phyloP scores from a whole-genome alignment of 139 green algal species.

The Ostreobium quekettii region DNA sequence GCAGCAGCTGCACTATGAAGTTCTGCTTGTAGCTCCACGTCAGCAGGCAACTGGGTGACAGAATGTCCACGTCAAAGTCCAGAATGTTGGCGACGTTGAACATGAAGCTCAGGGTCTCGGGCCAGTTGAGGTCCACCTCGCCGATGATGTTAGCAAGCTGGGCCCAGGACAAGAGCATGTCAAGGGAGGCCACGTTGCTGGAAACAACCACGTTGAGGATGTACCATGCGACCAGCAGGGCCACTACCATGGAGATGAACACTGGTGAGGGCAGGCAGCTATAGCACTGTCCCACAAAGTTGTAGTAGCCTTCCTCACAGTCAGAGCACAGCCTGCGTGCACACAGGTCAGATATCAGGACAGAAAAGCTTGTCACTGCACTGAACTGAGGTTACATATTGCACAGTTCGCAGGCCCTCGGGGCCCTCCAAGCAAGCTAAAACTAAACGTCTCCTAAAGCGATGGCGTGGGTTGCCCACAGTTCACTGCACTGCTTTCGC shows the following conservation, averaged over 20 bases:
- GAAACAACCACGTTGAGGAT: constrained; percentile 18
- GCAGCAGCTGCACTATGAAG: constrained; percentile 7
- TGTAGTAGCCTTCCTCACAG: constrained; percentile 15
- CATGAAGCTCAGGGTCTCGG: background rate
- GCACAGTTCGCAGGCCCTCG: too few species aligned
- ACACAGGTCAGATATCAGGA: background rate
- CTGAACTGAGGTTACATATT: background rate
- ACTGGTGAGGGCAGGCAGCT: background rate
- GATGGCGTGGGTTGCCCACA: background rate
- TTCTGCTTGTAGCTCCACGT: constrained; percentile 17
- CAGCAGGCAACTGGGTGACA: constrained; percentile 9
- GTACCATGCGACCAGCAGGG: constrained; percentile 14
- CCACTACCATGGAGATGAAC: background rate
- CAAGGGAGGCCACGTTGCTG: constrained; percentile 10
- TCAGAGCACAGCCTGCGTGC: constrained; percentile 11
- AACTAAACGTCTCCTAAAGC: background rate
- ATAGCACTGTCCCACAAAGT: background rate
- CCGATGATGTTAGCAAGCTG: constrained; percentile 21
- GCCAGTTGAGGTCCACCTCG: constrained; percentile 13
- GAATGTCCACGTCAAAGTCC: constrained; percentile 20
- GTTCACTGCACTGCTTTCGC: too few species aligned
- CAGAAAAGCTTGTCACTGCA: background rate
- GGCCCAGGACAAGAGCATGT: constrained; percentile 15
- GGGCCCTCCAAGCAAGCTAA: background rate
- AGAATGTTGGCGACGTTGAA: constrained; percentile 14